Evolutionary conservation across 768 basidiomycete species (phyloP), one percentile per base, ranked within the genome.

Genomic region (Glaciozyma martinii): DNA sequence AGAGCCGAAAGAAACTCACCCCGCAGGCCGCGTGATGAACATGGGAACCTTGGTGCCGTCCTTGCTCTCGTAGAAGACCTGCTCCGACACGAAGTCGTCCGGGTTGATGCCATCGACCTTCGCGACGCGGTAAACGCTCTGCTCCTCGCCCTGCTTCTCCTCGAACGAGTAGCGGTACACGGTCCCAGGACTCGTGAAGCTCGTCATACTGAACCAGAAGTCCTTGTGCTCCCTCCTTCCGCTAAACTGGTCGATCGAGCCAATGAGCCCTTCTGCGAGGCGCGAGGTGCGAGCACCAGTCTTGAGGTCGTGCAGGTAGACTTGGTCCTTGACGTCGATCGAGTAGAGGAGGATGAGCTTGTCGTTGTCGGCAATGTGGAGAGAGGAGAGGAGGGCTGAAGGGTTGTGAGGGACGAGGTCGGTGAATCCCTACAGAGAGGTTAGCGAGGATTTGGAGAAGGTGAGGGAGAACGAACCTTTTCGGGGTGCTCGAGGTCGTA

Each of bases 11-110:
- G 2, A 5, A 29, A 63, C 67, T 47, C 47, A 68, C 44, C 79
- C 81, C 74, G 86, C 85, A 74, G 87, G 87, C 55, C 84, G 81
- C 27, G 89, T 86, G 66, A 91, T 81, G 72, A 89, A 90, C 89
- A 91, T 90, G 2, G 89, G 89, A 43, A 91, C 79, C 60, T 80
- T 81, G 8, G 87, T 89, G 2, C 87, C 87, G 72, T 90, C 89
- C 75, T 86, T 87, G 76, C 84, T 85, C 25, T 79, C 75, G 72
- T 85, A 90, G 85, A 89, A 91, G 25, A 89, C 86, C 77, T 90
- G 89, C 63, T 81, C 80, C 40, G 84, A 79, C 37, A 82, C 79
- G 70, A 90, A 90, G 53, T 90, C 87, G 12, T 84, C 81, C 0
- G 83, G 79, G 57, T 81, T 78, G 43, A 90, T 77, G 5, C 85